Base-by-base conservation (phyloP, 2,329 filamentous ascomycete species). In the Bimuria novae-zelandiae region DNA sequence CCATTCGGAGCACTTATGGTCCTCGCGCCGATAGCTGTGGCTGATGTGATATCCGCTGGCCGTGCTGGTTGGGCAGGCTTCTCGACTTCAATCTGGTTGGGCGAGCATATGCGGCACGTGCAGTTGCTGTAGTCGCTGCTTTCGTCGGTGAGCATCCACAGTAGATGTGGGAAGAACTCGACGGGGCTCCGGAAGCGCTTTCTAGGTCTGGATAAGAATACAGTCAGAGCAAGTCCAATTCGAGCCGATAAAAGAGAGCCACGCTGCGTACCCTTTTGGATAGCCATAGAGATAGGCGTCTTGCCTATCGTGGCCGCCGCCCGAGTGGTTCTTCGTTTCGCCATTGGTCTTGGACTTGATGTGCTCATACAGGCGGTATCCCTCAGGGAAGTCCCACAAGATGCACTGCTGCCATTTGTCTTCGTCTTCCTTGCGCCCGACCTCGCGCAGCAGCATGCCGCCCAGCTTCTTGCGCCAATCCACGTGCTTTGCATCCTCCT, bases 201-300 rank as follows among this genome's bases (percentile, higher is more conserved):
- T 66, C 78, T 80, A 16, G 79, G 75, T 14, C 41, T 44, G 17
- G 3, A 22, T 41, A 11, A 8, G 33, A 17, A n/a, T n/a, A 14
- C 25, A 17, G 25, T 44, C 19, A 33, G 41, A 36, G 12, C 5
- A 3, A 36, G 7, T 16, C 33, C 7, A 4, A 12, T 17, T 16
- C 7, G n/a, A n/a, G n/a, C n/a, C n/a, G n/a, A n/a, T n/a, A n/a
- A n/a, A n/a, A n/a, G n/a, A n/a, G n/a, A n/a, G n/a, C n/a, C 14
- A 16, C n/a, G 8, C 14, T 36, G n/a, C 41, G 3, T 44, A 44
- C 41, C 82, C 83, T 40, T 77, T 71, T 2, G 82, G 83, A 62
- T 85, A 82, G 17, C 83, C 83, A 64, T 85, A 85, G 5, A 86
- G 75, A 58, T 85, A 85, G 27, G 81, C 81, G 63, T 86, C 83